These are phyloP conservation scores for Phytophthora megakarya DNA, from an alignment of 352 stramenopile genomes.

Conservation along the genomic window DNA sequence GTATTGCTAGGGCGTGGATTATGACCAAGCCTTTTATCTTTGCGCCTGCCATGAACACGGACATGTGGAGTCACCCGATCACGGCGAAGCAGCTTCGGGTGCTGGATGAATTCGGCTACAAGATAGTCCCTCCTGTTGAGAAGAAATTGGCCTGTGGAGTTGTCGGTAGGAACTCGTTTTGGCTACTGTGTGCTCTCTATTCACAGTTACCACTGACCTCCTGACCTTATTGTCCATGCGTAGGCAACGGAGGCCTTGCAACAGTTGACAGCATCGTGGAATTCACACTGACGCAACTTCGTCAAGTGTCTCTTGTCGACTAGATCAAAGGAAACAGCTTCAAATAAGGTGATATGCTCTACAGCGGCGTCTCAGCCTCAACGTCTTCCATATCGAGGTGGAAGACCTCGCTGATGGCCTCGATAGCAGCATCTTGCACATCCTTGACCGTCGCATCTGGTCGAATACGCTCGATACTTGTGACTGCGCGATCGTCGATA, in stretches of 20 bases:
- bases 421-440: slow-evolving; percentile 71
- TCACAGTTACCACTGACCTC: slow-evolving; percentile 14
- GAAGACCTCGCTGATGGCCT: slow-evolving; percentile 75
- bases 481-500: slow-evolving; percentile 91
- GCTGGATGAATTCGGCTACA: slow-evolving; percentile 69
- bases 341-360: slow-evolving; percentile 26
- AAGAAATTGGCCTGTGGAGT: slow-evolving; percentile 96
- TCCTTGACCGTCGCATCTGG: slow-evolving; percentile 55
- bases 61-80: slow-evolving; percentile 97
- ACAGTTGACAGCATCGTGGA: slow-evolving; percentile 62
- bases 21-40: slow-evolving; percentile 92
- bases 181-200: slow-evolving; percentile 28
- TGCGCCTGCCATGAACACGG: slow-evolving; percentile 97
- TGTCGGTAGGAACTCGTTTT: slow-evolving; percentile 57
- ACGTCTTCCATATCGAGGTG: slow-evolving; percentile 62
- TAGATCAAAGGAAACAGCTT: slow-evolving; percentile 27
- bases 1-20: slow-evolving; percentile 93
- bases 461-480: slow-evolving; percentile 70
- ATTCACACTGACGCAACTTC: slow-evolving; percentile 34
- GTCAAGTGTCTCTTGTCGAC: slow-evolving; percentile 17
- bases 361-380: slow-evolving; percentile 43
- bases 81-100: slow-evolving; percentile 81
- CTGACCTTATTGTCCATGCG: slow-evolving; percentile 18
- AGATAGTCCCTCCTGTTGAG: slow-evolving; percentile 85
- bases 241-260: slow-evolving; percentile 74